Evolutionary conservation across 2,329 filamentous ascomycete genomes (phyloP), one percentile per base, ranked within the genome.

Genomic region (Fusarium temperatum): DNA sequence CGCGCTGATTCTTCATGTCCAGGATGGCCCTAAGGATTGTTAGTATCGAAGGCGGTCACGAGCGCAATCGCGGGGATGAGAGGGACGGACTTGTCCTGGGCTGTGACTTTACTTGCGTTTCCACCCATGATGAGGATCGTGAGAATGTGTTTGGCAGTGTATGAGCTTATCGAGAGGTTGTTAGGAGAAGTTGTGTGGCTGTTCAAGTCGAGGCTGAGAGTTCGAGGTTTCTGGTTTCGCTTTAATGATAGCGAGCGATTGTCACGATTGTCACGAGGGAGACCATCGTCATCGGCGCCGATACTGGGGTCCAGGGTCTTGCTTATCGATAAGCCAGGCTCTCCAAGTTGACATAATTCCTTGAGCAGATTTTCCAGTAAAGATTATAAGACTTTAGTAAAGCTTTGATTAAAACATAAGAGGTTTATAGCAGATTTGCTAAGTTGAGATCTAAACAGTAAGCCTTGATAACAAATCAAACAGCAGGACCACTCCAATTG

Each of bases 1-100:
- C 96, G 83, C 96, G 95, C 86, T 98, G 96, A 84, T 91, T 94
- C 86, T 98, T 98, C 86, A 98, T 93, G 85, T 98, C 95, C 80
- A 98, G 92, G 84, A 98, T 98, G 68, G 96, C 96, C 86, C 95
- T 98, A 28, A 44, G 15, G 26, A n/a, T 32, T 24, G 51, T 71
- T 68, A 75, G 58, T 44, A 39, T 30, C 44, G 47, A 28, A 57
- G 63, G 68, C 66, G 65, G 67, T 70, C 63, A 71, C 62, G 62
- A 54, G 68, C 68, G 69, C 74, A 62, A 69, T 62, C 51, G 66
- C 42, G 58, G 64, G 62, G 50, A 53, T 65, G 13, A 50, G 47
- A 67, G 55, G 62, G 38, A 47, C 89, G 78, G 81, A 97, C 95
- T 94, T 95, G 85, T 98, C 96, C 85, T 98, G 95, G 78, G 86